phyloP scores from a whole-genome alignment of 2,329 filamentous ascomycete genomes.

The Aspergillus sp. region DNA sequence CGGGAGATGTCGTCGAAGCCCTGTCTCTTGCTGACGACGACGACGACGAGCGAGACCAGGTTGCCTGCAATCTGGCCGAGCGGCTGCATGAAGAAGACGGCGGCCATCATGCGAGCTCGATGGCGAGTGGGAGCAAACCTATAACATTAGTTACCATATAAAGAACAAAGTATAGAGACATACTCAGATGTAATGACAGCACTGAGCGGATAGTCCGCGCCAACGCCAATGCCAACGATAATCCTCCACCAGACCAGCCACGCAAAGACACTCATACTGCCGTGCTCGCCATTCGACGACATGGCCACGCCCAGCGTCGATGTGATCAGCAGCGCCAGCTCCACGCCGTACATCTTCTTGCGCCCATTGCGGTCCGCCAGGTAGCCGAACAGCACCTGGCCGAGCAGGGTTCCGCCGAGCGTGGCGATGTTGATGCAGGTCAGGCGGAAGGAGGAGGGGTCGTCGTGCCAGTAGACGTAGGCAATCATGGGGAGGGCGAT shows the following conservation, averaged over 20 bases:
- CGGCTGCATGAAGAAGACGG: slow-evolving; percentile 69
- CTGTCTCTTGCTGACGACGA: slow-evolving; percentile 29
- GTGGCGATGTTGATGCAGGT: slow-evolving; percentile 50
- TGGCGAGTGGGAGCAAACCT: slow-evolving; percentile 58
- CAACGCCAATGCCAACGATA: slow-evolving; percentile 56
- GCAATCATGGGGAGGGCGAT: slow-evolving; percentile 51
- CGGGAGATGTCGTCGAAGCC: slow-evolving; percentile 29
- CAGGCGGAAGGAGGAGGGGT: slow-evolving; percentile 33
- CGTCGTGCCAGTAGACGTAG: slow-evolving; percentile 49
- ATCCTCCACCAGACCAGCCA: slow-evolving; percentile 52
- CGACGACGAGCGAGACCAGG: slow-evolving; percentile 56
- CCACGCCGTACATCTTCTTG: slow-evolving; percentile 53
- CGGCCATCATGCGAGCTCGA: slow-evolving; percentile 66
- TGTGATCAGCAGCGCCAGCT: slow-evolving; percentile 49
- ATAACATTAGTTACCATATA: neutral
- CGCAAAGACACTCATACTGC: slow-evolving; percentile 46
- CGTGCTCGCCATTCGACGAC: slow-evolving; percentile 43
- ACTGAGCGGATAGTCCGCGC: slow-evolving; percentile 67
- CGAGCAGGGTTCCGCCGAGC: slow-evolving; percentile 47
- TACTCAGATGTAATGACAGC: slow-evolving; percentile 69
- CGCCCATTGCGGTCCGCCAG: slow-evolving; percentile 50
- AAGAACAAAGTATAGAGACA: slow-evolving; percentile 19
- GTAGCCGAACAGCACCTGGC: slow-evolving; percentile 50
- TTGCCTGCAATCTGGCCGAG: slow-evolving; percentile 66
- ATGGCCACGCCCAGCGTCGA: slow-evolving; percentile 50